Conservation (phyloP, 2,329 filamentous ascomycete species). For the Aspergillus sergii region DNA sequence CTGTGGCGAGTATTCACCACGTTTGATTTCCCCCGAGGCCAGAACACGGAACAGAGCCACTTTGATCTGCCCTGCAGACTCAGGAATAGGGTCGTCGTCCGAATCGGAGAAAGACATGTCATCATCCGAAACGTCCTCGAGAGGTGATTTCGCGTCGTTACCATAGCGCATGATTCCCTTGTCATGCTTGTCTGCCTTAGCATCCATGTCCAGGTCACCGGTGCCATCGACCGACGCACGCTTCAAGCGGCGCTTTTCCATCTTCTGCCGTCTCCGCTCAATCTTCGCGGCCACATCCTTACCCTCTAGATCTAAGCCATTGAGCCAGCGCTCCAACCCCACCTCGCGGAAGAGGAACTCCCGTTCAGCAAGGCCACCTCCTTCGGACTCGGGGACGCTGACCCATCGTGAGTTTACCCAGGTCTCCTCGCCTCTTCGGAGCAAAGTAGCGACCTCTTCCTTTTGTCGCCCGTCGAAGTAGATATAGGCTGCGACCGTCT, state of each 20-base stretch:
- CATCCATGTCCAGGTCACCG: slow-evolving; percentile 47
- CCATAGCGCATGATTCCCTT: slow-evolving; percentile 77
- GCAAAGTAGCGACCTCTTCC: slow-evolving; percentile 92
- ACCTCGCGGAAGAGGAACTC: slow-evolving; percentile 98
- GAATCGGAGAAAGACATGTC: slow-evolving; percentile 69
- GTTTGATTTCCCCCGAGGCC: slow-evolving; percentile 95
- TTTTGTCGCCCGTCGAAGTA: slow-evolving; percentile 96
- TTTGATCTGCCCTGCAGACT: slow-evolving; percentile 97
- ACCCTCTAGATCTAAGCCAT: slow-evolving; percentile 91
- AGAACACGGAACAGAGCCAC: slow-evolving; percentile 94
- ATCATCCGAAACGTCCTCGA: slow-evolving; percentile 73
- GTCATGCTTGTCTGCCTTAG: slow-evolving; percentile 32
- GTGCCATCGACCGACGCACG: slow-evolving; percentile 63
- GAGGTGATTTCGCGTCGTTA: slow-evolving; percentile 70
- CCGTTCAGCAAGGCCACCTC: slow-evolving; percentile 89
- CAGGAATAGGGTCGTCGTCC: slow-evolving; percentile 82
- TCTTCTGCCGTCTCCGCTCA: slow-evolving; percentile 62
- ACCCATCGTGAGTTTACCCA: slow-evolving; percentile 99
- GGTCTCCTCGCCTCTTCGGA: slow-evolving; percentile 92
- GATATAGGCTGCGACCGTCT: slow-evolving; percentile 97
- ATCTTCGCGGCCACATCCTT: slow-evolving; percentile 85
- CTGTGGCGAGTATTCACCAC: slow-evolving; percentile 95
- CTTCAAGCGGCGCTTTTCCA: slow-evolving; percentile 85
- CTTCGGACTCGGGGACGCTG: slow-evolving; percentile 85
- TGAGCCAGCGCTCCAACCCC: slow-evolving; percentile 92